Percentiles rank a stretch among this genome's conserved stretches.
phyloP scores from a whole-genome alignment of 2,329 filamentous ascomycete species.

The Xylariaceae sp. region DNA sequence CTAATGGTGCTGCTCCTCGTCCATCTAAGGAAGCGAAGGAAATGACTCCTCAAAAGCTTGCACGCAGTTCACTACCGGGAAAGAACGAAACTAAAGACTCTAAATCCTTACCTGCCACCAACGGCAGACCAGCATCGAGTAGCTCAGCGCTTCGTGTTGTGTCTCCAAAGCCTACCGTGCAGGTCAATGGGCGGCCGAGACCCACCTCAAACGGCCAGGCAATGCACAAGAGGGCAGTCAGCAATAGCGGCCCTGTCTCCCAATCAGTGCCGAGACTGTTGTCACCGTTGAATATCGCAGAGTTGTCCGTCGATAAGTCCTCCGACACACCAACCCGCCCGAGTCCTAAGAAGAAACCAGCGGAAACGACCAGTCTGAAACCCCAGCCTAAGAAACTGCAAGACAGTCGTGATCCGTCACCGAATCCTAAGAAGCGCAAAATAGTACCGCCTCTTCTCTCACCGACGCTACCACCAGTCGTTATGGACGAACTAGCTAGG shows the following conservation, averaged over 20 bases:
- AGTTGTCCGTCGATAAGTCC: conserved; percentile 44
- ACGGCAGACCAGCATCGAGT: conserved; percentile 34
- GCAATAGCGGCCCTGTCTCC: conserved; percentile 33
- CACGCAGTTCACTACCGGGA: conserved; percentile 6
- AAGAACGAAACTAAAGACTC: conserved; percentile 37
- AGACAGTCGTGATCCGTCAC: conserved; percentile 38
- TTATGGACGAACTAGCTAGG: conserved; percentile 55
- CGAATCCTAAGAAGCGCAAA: conserved; percentile 47
- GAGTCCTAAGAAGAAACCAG: conserved; percentile 44
- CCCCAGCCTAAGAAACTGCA: conserved; percentile 35
- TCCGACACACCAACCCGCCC: conserved; percentile 29
- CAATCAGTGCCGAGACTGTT: conserved; percentile 58
- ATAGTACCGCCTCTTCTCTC: conserved; percentile 58
- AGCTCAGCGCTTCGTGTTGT: conserved; percentile 33
- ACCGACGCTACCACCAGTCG: conserved; percentile 58
- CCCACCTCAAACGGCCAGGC: conserved; percentile 42
- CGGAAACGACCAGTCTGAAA: conserved; percentile 38
- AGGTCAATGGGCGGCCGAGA: conserved; percentile 51
- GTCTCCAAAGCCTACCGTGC: conserved; percentile 48
- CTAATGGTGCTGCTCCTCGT: conserved; percentile 31
- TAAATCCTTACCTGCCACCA: conserved; percentile 31
- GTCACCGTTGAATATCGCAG: conserved; percentile 52
- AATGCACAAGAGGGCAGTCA: conserved; percentile 48
- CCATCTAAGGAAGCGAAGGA: conserved; percentile 34
- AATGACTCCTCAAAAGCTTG: conserved; percentile 28